Evolutionary conservation across 768 basidiomycete species (phyloP), one percentile per base, ranked within the genome.

Genomic region (Tephrocybe sp.): DNA sequence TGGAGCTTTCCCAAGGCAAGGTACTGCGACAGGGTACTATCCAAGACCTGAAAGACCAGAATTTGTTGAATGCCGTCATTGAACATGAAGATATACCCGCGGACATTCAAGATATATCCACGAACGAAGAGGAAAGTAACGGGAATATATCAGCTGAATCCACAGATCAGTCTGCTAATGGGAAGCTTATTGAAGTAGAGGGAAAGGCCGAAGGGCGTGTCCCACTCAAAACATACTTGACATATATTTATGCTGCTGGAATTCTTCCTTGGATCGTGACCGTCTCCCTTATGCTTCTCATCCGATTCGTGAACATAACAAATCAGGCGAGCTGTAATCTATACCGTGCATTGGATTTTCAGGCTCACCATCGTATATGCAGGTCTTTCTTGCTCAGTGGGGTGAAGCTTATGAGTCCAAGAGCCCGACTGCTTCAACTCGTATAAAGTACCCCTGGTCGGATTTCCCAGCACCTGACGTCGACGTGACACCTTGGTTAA

Each of bases 371-470:
- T 43, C 43, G 6, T 30, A 9, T 19, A 21, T 39, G 16, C 50
- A 87, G 83, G 70, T 86, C 19, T 88, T 82, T 61, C 69, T 88
- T 16, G 82, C 84, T 4, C 70, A 69, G 30, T 88, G 84, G 85
- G 80, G 83, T 9, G 83, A 84, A 59, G 84, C 85, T 11, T 86
- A 86, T 53, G 65, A 77, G 61, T 54, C 66, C 39, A 58, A 64
- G 11, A 57, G 55, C 50, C 18, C 33, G 53, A 3, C 49, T 27
- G n/a, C 54, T 9, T 52, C 50, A 12, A 43, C 60, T 24, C 38
- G n/a, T n/a, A n/a, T 63, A n/a, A 23, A 61, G 3, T 68, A 69
- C 52, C 76, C 76, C 12, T 78, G 77, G 77, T 67, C 70, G 31
- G 53, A 57, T 22, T 68, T 87, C 3, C 84, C 86, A 3, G 68